phyloP scores from a whole-genome alignment of 2,329 filamentous ascomycete genomes.

The Colletotrichum agaves region DNA sequence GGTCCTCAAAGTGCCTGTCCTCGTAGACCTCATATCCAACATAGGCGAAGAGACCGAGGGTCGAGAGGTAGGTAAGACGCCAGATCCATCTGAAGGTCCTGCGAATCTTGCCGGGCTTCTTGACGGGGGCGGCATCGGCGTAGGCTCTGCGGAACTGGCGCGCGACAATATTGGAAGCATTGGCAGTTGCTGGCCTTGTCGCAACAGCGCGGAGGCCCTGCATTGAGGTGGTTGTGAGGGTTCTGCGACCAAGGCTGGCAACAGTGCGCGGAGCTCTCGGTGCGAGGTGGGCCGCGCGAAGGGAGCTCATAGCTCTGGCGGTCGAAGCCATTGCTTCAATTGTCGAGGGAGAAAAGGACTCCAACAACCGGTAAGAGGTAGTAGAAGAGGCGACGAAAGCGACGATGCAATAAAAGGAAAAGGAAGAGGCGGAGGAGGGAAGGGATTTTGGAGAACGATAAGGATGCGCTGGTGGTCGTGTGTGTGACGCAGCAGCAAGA shows the following conservation, averaged over 20 bases:
- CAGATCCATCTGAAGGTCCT: conserved; percentile 81
- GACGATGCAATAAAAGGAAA: conserved; percentile 13
- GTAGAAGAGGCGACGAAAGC: conserved; percentile 28
- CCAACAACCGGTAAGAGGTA: conserved; percentile 17
- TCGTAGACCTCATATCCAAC: conserved; percentile 85
- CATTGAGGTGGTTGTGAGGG: conserved; percentile 48
- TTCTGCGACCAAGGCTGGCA: conserved; percentile 44
- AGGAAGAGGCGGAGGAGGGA: conserved; percentile 12
- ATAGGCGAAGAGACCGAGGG: conserved; percentile 75
- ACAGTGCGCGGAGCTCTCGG: conserved; percentile 40
- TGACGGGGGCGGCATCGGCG: conserved; percentile 59
- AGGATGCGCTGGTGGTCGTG: conserved; percentile 30
- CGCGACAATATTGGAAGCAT: conserved; percentile 41
- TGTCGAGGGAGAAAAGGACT: conserved; percentile 37
- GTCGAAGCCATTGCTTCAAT: conserved; percentile 57
- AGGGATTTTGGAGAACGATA: conserved; percentile 36
- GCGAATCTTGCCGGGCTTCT: conserved; percentile 70
- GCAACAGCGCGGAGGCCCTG: conserved; percentile 26
- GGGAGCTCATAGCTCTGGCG: conserved; percentile 53
- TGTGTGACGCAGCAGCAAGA: conserved; percentile 29
- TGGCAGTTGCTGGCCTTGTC: conserved; percentile 28
- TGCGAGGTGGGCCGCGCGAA: conserved; percentile 43
- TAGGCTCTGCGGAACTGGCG: conserved; percentile 58
- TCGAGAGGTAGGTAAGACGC: conserved; percentile 82
- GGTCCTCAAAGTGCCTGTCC: conserved; percentile 82